Percentiles rank a stretch among this genome's conserved stretches.
Evolutionary conservation across 306 rosid genomes (phyloP).

Genomic region (Lathyrus sativus): DNA sequence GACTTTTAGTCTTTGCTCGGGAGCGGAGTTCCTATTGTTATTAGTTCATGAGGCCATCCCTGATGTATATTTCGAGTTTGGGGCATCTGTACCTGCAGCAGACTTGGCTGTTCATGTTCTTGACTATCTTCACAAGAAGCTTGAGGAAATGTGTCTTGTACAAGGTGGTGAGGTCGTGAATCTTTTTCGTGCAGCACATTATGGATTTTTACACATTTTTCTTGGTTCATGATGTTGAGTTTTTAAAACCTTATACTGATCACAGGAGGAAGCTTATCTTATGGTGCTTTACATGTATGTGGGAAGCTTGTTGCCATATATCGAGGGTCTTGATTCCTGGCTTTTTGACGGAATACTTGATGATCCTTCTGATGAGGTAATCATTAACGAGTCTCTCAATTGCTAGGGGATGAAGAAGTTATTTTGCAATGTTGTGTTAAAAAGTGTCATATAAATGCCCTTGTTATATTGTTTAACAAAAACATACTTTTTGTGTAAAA

Average conservation of each 20-base stretch:
- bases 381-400: conserved; percentile 32
- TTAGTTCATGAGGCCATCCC: conserved; percentile 77
- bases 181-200: conserved; percentile 33
- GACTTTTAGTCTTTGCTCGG: conserved; percentile 80
- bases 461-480: conserved; percentile 13
- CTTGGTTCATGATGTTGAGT: conserved; percentile 39
- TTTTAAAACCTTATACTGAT: conserved; percentile 39
- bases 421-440: conserved; percentile 14
- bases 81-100: conserved; percentile 68
- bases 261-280: conserved; percentile 86
- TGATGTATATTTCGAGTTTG: conserved; percentile 56
- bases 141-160: conserved; percentile 84
- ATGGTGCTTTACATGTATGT: conserved; percentile 80
- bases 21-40: conserved; percentile 76
- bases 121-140: conserved; percentile 78
- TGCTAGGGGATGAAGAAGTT: conserved; percentile 22
- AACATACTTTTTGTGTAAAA: conserved; percentile 28
- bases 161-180: conserved; percentile 94
- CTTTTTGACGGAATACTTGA: conserved; percentile 96
- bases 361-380: conserved; percentile 96
- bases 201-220: conserved; percentile 32
- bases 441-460: conserved; percentile 6
- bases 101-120: conserved; percentile 78
- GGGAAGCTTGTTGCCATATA: conserved; percentile 86
- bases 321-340: conserved; percentile 97